These are phyloP conservation scores for Cyberlindnera sargentensis DNA, from an alignment of 805 yeast species.

Conservation along the genomic window DNA sequence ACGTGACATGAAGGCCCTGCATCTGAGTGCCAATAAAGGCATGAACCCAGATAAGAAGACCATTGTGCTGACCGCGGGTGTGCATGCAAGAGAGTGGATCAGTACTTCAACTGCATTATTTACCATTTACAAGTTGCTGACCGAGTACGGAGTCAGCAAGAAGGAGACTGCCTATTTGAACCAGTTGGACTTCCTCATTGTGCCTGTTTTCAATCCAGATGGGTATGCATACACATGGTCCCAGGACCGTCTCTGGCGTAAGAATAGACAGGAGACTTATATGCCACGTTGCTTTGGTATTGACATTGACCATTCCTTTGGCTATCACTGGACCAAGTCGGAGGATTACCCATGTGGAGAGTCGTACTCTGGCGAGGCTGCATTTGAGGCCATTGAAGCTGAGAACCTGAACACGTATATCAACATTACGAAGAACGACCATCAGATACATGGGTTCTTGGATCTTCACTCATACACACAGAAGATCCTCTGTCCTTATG, in stretches of 20 bases:
- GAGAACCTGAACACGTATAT: constrained; percentile 40
- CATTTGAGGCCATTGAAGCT: constrained; percentile 63
- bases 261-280: constrained; percentile 73
- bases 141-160: constrained; percentile 35
- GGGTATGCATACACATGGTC: constrained; percentile 85
- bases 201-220: constrained; percentile 87
- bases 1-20: constrained; percentile 59
- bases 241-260: constrained; percentile 78
- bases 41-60: constrained; percentile 45
- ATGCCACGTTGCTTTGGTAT: constrained; percentile 68
- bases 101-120: constrained; percentile 65
- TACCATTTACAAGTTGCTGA: constrained; percentile 40
- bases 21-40: constrained; percentile 45
- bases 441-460: constrained; percentile 64
- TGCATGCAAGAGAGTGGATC: constrained; percentile 90
- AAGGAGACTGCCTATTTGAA: constrained; percentile 43
- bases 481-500: constrained; percentile 76
- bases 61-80: constrained; percentile 73
- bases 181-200: constrained; percentile 61
- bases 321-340: constrained; percentile 60
- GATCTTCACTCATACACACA: constrained; percentile 85
- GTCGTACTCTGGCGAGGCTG: constrained; percentile 69
- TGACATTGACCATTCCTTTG: constrained; percentile 82
- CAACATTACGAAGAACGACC: constrained; percentile 36
- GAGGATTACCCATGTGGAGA: constrained; percentile 74